Evolutionary conservation across 2,329 filamentous ascomycete species (phyloP), one percentile per base, ranked within the genome.

Genomic region (Talaromyces sp.): DNA sequence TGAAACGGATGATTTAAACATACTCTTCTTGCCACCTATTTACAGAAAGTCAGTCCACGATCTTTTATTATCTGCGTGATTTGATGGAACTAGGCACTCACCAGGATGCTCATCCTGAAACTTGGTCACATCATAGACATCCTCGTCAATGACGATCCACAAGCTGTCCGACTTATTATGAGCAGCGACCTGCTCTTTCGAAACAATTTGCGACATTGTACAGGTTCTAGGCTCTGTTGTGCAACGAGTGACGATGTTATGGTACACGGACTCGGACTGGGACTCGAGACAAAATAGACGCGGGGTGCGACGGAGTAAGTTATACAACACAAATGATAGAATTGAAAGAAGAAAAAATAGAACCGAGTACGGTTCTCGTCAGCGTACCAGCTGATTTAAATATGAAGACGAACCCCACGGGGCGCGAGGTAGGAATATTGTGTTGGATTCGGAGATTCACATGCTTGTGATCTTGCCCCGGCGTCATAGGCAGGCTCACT

Each of bases 121-220:
- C 75, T 89, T 93, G 72, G 93, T 96, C 73, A 98, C 78, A 76
- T 99, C 94, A 79, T 97, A 98, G 71, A 98, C 94, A 79, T 98
- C 94, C 73, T 93, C 91, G 71, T 98, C 94, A 70, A 98, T 88
- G 70, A 96, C 87, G 74, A 98, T 91, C 87, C 89, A 98, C 68
- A 97, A 84, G 76, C 89, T 89, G 75, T 92, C 88, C 54, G 89
- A 80, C 82, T 94, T 97, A 85, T 92, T 97, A 80, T 98, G 93
- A 80, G 91, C 88, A 76, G 93, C 89, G 69, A 99, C 94, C 77
- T 97, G 93, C 82, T 86, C 86, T 70, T 88, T 85, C 63, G 89
- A 90, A 78, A 97, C 97, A 34, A 87, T 90, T 81, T 95, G 91
- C 60, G 93, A 91, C 95, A 99, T 99, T 73, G 66, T 85, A 58